Conservation (phyloP, 108 stramenopile species). For the Discostella stelligeroides region DNA sequence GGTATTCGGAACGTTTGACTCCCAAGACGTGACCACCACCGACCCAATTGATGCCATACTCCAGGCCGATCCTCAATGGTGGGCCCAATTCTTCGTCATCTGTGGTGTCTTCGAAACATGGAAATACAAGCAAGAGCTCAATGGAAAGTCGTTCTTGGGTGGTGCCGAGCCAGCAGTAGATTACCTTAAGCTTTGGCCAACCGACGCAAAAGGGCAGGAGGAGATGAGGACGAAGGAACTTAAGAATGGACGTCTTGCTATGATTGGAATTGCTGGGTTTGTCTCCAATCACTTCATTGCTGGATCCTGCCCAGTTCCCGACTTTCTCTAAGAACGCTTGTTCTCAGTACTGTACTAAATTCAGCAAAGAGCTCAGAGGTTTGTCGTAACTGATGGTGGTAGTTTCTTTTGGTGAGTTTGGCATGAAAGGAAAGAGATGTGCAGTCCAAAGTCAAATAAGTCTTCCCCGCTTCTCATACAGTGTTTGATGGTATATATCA, state of each 20-base stretch:
- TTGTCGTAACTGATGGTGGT: too few species aligned
- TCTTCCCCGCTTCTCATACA: too few species aligned
- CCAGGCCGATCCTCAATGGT: slow-evolving; percentile 91
- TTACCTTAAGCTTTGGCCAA: slow-evolving; percentile 78
- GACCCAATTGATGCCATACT: slow-evolving; percentile 89
- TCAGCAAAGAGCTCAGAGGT: too few species aligned
- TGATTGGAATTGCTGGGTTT: slow-evolving; percentile 91
- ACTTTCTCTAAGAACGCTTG: too few species aligned
- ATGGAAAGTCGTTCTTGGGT: slow-evolving; percentile 84
- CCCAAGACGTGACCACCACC: slow-evolving; percentile 76
- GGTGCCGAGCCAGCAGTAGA: slow-evolving; percentile 85
- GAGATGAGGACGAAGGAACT: slow-evolving; percentile 91
- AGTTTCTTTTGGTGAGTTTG: too few species aligned
- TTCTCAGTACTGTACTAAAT: too few species aligned
- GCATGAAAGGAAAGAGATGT: too few species aligned
- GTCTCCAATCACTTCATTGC: slow-evolving; percentile 88
- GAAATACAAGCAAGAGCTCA: slow-evolving; percentile 82
- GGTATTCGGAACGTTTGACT: slow-evolving; percentile 71
- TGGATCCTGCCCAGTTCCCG: slow-evolving; percentile 78
- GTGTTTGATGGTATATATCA: too few species aligned
- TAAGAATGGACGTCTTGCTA: slow-evolving; percentile 92
- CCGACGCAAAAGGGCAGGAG: slow-evolving; percentile 55
- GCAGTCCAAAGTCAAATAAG: too few species aligned
- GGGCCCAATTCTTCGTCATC: slow-evolving; percentile 89
- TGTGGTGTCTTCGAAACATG: slow-evolving; percentile 86